Evolutionary conservation across 2,329 filamentous ascomycete genomes (phyloP).

Genomic region (Aquanectria penicillioides): DNA sequence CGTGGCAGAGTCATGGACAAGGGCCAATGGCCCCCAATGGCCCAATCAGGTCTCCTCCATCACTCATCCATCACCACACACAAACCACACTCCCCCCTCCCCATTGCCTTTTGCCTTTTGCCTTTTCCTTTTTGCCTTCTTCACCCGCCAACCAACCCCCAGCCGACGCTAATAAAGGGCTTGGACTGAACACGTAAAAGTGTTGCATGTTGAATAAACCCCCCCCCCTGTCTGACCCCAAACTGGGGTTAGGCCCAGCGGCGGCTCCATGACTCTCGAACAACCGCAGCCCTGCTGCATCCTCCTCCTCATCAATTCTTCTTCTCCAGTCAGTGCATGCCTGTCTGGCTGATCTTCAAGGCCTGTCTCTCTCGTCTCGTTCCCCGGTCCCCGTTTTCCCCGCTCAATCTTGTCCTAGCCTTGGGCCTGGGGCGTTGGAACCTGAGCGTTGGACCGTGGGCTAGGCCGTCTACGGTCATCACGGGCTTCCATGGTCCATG

Average conservation of each 20-base stretch:
- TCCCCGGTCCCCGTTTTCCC: constrained; percentile 3
- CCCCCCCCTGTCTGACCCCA: no score
- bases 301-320: no score
- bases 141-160: no score
- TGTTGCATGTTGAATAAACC: no score
- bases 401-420: constrained; percentile 5
- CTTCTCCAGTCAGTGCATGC: not conserved
- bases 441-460: not conserved
- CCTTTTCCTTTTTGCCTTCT: no score
- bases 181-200: no score
- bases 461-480: constrained; percentile 13
- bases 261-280: no score
- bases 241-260: no score
- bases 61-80: constrained; percentile 1
- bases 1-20: constrained; percentile 12
- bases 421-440: not conserved
- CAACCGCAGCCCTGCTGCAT: no score
- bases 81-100: no score
- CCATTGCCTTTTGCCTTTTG: no score
- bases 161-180: no score
- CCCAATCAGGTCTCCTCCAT: constrained; percentile 10
- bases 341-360: not conserved
- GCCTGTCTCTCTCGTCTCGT: not conserved
- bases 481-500: constrained; percentile 2
- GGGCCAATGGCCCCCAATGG: not conserved